These are phyloP conservation scores for Scopulariopsis brevicaulis DNA, from an alignment of 2,329 filamentous ascomycete species.

Conservation along the genomic window DNA sequence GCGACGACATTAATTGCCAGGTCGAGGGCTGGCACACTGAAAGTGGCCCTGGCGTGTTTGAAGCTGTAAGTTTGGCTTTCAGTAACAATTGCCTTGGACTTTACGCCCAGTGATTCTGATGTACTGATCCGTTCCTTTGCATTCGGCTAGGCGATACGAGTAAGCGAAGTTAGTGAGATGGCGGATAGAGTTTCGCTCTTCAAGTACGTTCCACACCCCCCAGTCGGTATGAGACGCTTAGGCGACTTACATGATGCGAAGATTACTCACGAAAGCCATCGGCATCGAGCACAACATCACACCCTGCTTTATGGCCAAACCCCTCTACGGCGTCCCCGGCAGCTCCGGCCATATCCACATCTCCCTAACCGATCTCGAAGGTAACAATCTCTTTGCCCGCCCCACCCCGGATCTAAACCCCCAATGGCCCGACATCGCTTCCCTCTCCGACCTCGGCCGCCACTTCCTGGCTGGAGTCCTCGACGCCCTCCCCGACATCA, in stretches of 20 bases:
- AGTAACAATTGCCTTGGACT: background rate
- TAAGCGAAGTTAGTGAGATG: slow-evolving; percentile 78
- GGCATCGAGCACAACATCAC: slow-evolving; percentile 83
- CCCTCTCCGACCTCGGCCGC: slow-evolving; percentile 78
- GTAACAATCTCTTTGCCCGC: slow-evolving; percentile 75
- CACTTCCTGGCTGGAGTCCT: slow-evolving; percentile 90
- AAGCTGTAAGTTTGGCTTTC: slow-evolving; percentile 39
- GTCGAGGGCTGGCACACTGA: slow-evolving; percentile 96
- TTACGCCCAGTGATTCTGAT: too few species aligned
- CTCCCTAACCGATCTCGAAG: slow-evolving; percentile 69
- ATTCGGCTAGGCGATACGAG: slow-evolving; percentile 66
- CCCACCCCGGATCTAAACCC: slow-evolving; percentile 60
- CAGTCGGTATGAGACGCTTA: background rate
- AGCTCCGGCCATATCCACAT: slow-evolving; percentile 96
- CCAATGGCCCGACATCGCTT: slow-evolving; percentile 61
- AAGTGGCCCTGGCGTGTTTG: slow-evolving; percentile 86
- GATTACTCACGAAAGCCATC: slow-evolving; percentile 79
- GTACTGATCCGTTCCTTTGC: background rate
- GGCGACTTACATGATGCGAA: background rate
- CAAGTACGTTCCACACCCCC: slow-evolving; percentile 43
- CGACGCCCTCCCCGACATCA: slow-evolving; percentile 82
- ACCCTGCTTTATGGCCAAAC: slow-evolving; percentile 98
- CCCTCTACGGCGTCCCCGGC: slow-evolving; percentile 77
- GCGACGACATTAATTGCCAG: slow-evolving; percentile 63
- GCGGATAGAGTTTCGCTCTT: slow-evolving; percentile 86